A percentile compares a stretch with the other conserved stretches of the same genome.
Conservation (phyloP, 257 asterid species). For the Ophiorrhiza pumila region DNA sequence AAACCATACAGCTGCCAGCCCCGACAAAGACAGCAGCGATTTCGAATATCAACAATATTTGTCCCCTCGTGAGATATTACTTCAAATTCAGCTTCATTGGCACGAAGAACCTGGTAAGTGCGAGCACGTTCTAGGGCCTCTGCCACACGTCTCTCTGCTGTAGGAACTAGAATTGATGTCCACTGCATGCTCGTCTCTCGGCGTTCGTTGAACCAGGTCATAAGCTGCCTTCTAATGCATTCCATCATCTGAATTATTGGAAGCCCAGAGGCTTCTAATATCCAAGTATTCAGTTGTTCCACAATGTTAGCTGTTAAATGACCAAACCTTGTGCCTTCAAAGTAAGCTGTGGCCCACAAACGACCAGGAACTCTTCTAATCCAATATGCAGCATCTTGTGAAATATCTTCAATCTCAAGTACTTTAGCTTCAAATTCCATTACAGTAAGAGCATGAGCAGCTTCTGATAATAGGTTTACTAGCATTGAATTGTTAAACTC, state of each 20-base stretch:
- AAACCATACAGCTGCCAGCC: slow-evolving; percentile 93
- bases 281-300: slow-evolving; percentile 74
- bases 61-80: slow-evolving; percentile 95
- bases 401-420: slow-evolving; percentile 76
- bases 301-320: slow-evolving; percentile 75
- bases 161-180: slow-evolving; percentile 87
- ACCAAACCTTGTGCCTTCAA: slow-evolving; percentile 85
- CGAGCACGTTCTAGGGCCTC: slow-evolving; percentile 91
- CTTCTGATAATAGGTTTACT: slow-evolving; percentile 84
- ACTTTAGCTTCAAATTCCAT: slow-evolving; percentile 71
- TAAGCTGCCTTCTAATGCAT: slow-evolving; percentile 83
- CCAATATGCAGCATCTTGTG: slow-evolving; percentile 94
- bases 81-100: slow-evolving; percentile 93
- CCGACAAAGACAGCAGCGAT: slow-evolving; percentile 69
- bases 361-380: slow-evolving; percentile 72
- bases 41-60: slow-evolving; percentile 72
- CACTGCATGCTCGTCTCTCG: slow-evolving; percentile 92
- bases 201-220: slow-evolving; percentile 96
- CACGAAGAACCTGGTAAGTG: slow-evolving; percentile 88
- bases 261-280: slow-evolving; percentile 81
- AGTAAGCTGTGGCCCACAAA: slow-evolving; percentile 86
- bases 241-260: slow-evolving; percentile 95
- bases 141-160: slow-evolving; percentile 81
- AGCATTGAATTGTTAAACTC: slow-evolving; percentile 86
- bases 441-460: slow-evolving; percentile 78